Evolutionary conservation across 768 basidiomycete species (phyloP).

Genomic region (Russula emetica): DNA sequence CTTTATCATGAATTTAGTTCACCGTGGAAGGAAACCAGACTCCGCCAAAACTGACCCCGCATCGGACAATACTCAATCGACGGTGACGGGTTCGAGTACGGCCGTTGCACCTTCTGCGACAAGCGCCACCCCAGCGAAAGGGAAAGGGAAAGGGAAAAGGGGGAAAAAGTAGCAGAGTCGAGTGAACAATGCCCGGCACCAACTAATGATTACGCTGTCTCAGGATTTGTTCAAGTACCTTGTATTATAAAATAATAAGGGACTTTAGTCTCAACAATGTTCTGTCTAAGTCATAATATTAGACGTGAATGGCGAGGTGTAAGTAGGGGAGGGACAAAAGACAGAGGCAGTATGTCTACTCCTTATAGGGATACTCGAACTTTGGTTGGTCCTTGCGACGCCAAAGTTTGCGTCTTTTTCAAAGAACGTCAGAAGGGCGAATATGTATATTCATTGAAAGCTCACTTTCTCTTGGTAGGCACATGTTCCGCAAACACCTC

Average conservation of each 20-base stretch:
- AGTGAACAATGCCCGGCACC: background rate
- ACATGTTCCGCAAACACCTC: constrained; percentile 85
- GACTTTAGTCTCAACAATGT: background rate
- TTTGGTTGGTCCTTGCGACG: constrained; percentile 80
- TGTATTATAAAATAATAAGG: background rate
- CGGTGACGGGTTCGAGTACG: constrained; percentile 12
- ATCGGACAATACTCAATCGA: background rate
- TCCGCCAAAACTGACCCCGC: constrained; percentile 27
- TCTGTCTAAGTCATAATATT: background rate
- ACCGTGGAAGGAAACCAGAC: constrained; percentile 34
- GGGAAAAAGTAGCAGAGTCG: constrained; percentile 17
- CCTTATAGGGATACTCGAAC: constrained; percentile 87
- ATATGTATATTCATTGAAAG: constrained; percentile 20
- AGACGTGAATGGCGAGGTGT: background rate
- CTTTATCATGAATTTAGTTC: constrained; percentile 62
- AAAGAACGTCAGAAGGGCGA: constrained; percentile 6
- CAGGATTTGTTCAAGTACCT: background rate
- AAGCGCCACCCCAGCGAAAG: constrained; percentile 19
- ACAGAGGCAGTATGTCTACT: constrained; percentile 36
- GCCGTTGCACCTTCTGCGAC: constrained; percentile 10
- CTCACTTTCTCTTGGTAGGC: constrained; percentile 87
- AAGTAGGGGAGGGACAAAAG: background rate
- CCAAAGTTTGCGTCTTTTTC: constrained; percentile 81
- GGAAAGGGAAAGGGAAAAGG: constrained; percentile 23
- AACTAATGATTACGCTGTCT: background rate